Evolutionary conservation across 1,284 basidiomycete genomes (phyloP), one percentile per base, ranked within the genome.

Genomic region (Malassezia dermatis): DNA sequence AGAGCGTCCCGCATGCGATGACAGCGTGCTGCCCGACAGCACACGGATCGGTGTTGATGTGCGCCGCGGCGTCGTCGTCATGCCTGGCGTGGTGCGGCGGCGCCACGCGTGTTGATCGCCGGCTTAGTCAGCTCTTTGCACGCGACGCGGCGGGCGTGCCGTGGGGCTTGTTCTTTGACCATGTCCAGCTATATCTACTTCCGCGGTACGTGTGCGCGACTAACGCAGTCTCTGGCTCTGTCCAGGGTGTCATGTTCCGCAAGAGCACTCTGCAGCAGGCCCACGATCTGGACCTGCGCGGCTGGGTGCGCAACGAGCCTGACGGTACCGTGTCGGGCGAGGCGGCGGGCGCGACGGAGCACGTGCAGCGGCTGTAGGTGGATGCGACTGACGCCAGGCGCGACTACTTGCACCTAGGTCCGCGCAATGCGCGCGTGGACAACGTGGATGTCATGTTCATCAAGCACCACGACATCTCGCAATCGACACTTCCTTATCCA

Each of bases 21-120:
- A 86, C 19, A 94, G 82, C 1, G 89, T 93, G 47, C 89, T 88
- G 61, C 91, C 88, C 0, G 89, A 93, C 59, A 94, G 82, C 53
- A 90, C 84, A 39, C 86, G 82, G 17, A 95, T 82, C 4, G 90
- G 90, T 10, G 87, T 89, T 47, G 64, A 66, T 11, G 75, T 76
- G 31, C 63, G 57, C 40, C 73, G 66, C 48, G 57, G 60, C 21
- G 61, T 68, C 17, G 57, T 35, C 51, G 51, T 61, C 23, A 27
- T 44, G 32, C 19, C 17, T 1, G 17, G 12, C 31, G n/a, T 11
- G 23, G 32, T 5, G 7, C 3, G 17, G 45, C 31, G 21, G 45
- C 45, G 45, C 19, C 31, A 24, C 32, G 13, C 27, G 51, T 37
- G 52, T 53, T 46, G 41, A 24, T 34, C 21, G 35, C 7, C 15